phyloP scores from a whole-genome alignment of 768 basidiomycete genomes.

The Mycena metata region DNA sequence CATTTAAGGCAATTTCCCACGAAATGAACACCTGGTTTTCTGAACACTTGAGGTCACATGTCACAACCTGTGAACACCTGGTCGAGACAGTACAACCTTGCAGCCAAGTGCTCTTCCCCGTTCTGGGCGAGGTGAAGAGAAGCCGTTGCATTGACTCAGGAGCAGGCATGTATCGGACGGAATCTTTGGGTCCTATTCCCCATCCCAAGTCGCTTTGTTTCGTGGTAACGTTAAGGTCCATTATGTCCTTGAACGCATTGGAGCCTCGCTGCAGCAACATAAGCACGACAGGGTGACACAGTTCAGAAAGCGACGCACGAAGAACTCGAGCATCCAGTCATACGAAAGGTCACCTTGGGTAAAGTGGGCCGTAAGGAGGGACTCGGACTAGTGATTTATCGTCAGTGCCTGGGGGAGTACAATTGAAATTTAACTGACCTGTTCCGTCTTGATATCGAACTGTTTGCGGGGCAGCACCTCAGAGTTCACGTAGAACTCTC shows the following conservation, averaged over 20 bases:
- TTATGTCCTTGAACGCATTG: slow-evolving; percentile 14
- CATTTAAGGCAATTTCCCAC: too few species aligned
- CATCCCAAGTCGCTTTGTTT: slow-evolving; percentile 32
- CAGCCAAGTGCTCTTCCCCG: slow-evolving; percentile 28
- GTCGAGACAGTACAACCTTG: too few species aligned
- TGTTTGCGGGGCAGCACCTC: slow-evolving; percentile 28
- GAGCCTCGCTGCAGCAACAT: slow-evolving; percentile 14
- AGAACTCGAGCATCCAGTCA: slow-evolving; percentile 35
- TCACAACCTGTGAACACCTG: too few species aligned
- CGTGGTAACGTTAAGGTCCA: slow-evolving; percentile 30
- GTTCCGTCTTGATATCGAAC: slow-evolving; percentile 29
- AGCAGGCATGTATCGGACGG: slow-evolving; percentile 29
- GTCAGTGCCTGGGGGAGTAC: too few species aligned
- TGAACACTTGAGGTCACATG: too few species aligned
- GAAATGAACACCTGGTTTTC: too few species aligned
- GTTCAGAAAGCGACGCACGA: neutral
- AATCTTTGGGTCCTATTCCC: slow-evolving; percentile 28
- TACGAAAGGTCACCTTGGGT: slow-evolving; percentile 24
- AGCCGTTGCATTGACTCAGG: slow-evolving; percentile 27
- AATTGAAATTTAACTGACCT: too few species aligned
- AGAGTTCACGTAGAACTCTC: slow-evolving; percentile 29
- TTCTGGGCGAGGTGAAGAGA: slow-evolving; percentile 16
- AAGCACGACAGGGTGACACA: too few species aligned
- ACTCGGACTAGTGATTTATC: slow-evolving; percentile 29
- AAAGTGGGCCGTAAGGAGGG: slow-evolving; percentile 29